Evolutionary conservation across 2,329 filamentous ascomycete species (phyloP), one percentile per base, ranked within the genome.

Genomic region (Exophiala phaeomuriformis): DNA sequence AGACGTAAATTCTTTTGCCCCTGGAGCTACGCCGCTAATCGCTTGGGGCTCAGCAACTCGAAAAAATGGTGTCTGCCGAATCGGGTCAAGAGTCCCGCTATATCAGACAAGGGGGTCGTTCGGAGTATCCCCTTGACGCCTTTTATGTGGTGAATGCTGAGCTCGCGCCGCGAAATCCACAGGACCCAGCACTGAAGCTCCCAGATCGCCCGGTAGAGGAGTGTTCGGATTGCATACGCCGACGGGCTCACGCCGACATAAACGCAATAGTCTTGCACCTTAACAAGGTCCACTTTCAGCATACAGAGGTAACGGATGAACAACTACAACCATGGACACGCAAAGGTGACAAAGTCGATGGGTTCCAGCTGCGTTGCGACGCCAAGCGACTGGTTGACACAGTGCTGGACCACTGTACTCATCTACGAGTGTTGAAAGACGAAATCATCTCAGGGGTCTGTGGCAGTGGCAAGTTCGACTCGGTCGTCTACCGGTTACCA

Each of bases 381-480:
- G 44, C 44, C n/a, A 36, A 19, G 33, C 30, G 31, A n/a, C 31
- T 47, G 5, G 44, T 33, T 4, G 44, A 36, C 44, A 36, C n/a
- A 2, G 44, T 47, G 5, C 27, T 35, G 31, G 10, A 36, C n/a
- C 44, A 47, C 10, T 47, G 44, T 35, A 36, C 44, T 5, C 7
- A 31, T 35, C 12, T 47, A 3, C 44, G 44, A 6, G 19, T 35
- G 30, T 19, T 47, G 44, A 47, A 47, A n/a, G 35, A 47, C 30
- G 44, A 47, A 35, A 28, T 47, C 44, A 27, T 47, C n/a, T 9
- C 44, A 8, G 44, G 44, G 10, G 33, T 35, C 44, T 47, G 44
- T 31, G 30, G 6, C 7, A 27, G 33, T 12, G 30, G 44, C 6
- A 47, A 35, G 30, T 47, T 47, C 19, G 44, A 47, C 8, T 35